Evolutionary conservation across 805 yeast genomes (phyloP), one percentile per base, ranked within the genome.

Genomic region (Candida krabiensis): DNA sequence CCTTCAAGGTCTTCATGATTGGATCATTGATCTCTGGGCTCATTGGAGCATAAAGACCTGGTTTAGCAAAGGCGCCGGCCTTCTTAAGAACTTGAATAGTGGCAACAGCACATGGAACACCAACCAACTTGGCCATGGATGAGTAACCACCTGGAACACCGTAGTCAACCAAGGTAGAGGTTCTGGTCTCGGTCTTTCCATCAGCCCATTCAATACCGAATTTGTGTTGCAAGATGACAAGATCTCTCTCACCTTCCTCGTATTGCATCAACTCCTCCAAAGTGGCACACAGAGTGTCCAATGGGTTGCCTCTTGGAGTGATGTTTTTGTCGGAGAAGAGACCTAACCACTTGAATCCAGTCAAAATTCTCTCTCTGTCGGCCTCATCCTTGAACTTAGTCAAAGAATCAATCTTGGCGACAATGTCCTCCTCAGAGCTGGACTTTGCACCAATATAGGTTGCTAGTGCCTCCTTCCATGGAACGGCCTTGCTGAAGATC

Each of bases 61-160:
- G 86, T 46, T 72, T 77, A 54, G 75, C 74, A 52, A 76, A 72
- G 41, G 82, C 78, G 50, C 96, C 96, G 52, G 24, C 24, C 24
- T 21, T 21, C 52, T 85, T 79, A 56, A 93, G 75, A 47, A 93
- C 85, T 67, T 86, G 83, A 69, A 80, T 79, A 43, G 85, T 75
- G 21, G 98, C 99, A 63, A 93, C 95, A 38, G 96, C 96, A 70
- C 96, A 91, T 52, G 99, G 99, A 48, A 89, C 91, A 73, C 99
- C 99, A 39, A 93, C 99, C 49, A 87, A 79, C 64, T 91, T 90
- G 52, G 99, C 99, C 99, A 93, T 93, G 24, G 98, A 90, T 28
- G 96, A 84, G 81, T 91, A 93, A 38, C 93, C 91, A 44, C 90
- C 88, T 55, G 84, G 84, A 52, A 77, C 81, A 71, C 99, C 99